These are phyloP conservation scores for Odontarrhena argentea DNA, from an alignment of 345 rosid species.

Conservation along the genomic window DNA sequence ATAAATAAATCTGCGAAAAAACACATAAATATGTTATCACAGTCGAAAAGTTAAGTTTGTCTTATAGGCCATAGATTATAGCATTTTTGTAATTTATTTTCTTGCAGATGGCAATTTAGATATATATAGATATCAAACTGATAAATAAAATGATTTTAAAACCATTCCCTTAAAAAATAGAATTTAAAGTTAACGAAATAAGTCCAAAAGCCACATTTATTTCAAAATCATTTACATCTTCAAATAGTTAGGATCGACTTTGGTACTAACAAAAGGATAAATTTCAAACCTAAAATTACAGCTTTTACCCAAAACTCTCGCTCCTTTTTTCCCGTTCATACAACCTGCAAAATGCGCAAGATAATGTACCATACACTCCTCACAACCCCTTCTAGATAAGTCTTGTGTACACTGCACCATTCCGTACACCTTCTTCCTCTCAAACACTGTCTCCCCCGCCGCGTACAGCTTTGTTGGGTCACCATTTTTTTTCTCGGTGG, in stretches of 20 bases:
- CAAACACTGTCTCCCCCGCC: constrained; percentile 36
- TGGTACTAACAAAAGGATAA: constrained; percentile 3
- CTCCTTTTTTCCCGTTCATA: constrained; percentile 9
- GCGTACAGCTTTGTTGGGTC: constrained; percentile 30
- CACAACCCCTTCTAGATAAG: constrained; percentile 37
- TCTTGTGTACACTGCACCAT: constrained; percentile 58
- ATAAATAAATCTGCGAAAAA: too few species aligned
- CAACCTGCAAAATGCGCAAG: constrained; percentile 24
- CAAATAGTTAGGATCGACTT: background rate
- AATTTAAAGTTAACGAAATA: too few species aligned
- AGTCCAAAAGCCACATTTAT: too few species aligned
- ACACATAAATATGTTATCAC: too few species aligned
- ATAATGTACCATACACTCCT: constrained; percentile 40
- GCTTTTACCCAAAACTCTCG: constrained; percentile 22
- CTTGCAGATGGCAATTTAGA: too few species aligned
- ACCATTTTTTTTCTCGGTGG: constrained; percentile 13
- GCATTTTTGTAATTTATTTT: too few species aligned
- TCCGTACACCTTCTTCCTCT: constrained; percentile 42
- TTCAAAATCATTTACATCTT: too few species aligned
- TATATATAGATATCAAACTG: too few species aligned
- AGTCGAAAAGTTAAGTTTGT: too few species aligned
- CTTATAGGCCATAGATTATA: too few species aligned
- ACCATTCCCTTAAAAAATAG: too few species aligned
- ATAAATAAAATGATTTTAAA: too few species aligned
- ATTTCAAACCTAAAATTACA: constrained; percentile 18